Base-by-base conservation (phyloP, 441 rosid genomes). In the Populus hybrid region DNA sequence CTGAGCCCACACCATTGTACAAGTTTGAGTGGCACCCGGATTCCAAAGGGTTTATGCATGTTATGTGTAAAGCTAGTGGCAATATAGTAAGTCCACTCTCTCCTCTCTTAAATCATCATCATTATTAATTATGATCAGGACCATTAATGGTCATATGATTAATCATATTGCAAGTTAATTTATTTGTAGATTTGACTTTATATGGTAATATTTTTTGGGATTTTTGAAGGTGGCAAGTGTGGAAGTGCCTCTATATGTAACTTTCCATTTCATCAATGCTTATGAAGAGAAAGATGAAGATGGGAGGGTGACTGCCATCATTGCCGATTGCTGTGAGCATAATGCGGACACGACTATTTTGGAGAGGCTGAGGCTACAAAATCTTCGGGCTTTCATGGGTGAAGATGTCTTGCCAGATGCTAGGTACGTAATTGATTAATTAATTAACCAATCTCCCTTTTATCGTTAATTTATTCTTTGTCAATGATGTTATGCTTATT, bases 291-390 rank as follows among this genome's bases (percentile, higher is more conserved):
- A 38, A 79, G 94, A 93, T 68, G 92, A 90, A 65, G 97, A 92
- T 0, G 99, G 99, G 10, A 86, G 93, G 75, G 87, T 89, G 67
- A 88, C 84, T 7, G 90, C 85, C 11, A 76, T 95, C 9, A 77
- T 94, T 11, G 97, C 93, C 10, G 99, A 95, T 85, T 95, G 99
- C 72, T 95, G 99, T 40, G 98, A 95, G 69, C 98, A 95, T 74
- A 89, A 85, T 46, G 97, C 97, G 0, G 93, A 94, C 78, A 79
- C 98, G 3, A 81, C 92, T 3, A 94, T 95, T 73, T 85, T 95
- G 16, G 98, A 95, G 24, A 84, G 84, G 82, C 94, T 94, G 38
- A 86, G 89, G 42, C 90, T 95, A 11, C 88, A 94, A 59, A 92
- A 88, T 35, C 93, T 95, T 61, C 88, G 97, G 8, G 85, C 95